Conservation (phyloP, 805 yeast species). For the Saturnispora ahearnii region DNA sequence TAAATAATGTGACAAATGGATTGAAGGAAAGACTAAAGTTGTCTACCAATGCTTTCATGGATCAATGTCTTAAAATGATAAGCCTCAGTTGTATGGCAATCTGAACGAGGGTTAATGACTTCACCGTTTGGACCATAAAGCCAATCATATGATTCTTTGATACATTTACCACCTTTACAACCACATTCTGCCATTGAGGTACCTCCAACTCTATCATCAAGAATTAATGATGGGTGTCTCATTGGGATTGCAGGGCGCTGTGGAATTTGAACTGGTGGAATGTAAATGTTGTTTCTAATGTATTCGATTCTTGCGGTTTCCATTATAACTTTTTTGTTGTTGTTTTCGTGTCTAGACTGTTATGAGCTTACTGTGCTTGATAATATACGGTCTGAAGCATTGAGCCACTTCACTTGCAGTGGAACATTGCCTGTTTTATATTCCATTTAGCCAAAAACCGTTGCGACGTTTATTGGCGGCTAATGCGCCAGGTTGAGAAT, state of each 20-base stretch:
- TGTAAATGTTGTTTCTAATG: conserved; percentile 27
- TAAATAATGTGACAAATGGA: too few species aligned
- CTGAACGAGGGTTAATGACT: conserved; percentile 18
- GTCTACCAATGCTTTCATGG: conserved; percentile 20
- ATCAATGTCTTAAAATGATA: conserved; percentile 21
- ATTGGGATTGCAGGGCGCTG: conserved; percentile 23
- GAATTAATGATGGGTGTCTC: conserved; percentile 29
- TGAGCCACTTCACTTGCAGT: background rate
- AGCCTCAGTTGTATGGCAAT: conserved; percentile 24
- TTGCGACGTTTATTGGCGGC: conserved; percentile 2
- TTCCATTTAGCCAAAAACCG: too few species aligned
- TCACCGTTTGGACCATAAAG: conserved; percentile 30
- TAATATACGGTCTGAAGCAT: too few species aligned
- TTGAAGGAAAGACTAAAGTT: background rate
- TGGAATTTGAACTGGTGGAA: conserved; percentile 20
- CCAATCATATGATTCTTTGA: conserved; percentile 29
- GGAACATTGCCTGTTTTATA: background rate
- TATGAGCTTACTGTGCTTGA: background rate
- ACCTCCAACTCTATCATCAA: conserved; percentile 24
- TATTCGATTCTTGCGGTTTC: conserved; percentile 25
- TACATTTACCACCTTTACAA: conserved; percentile 28
- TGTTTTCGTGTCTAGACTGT: background rate
- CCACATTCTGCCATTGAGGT: conserved; percentile 25
- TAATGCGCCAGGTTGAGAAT: conserved; percentile 2
- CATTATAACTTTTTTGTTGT: conserved; percentile 17